Evolutionary conservation across 768 basidiomycete species (phyloP).

Genomic region (Termitomyces bulborhizus): DNA sequence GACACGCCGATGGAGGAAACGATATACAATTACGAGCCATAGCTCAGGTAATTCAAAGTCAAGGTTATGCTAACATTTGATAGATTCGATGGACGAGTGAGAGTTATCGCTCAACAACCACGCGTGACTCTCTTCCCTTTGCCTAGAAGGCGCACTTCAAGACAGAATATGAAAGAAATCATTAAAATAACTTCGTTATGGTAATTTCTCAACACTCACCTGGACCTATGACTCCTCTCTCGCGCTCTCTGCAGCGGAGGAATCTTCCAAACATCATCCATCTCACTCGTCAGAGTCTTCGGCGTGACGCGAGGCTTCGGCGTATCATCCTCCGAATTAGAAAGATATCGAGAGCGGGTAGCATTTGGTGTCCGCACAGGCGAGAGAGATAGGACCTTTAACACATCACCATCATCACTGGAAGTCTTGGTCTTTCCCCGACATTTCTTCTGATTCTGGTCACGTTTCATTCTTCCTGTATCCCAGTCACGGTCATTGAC

Average conservation of each 20-base stretch:
- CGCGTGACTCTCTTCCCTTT: constrained; percentile 5
- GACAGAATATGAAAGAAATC: background rate
- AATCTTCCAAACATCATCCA: background rate
- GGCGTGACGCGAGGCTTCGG: constrained; percentile 7
- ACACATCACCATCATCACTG: background rate
- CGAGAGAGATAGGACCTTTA: background rate
- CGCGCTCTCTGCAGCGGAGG: constrained; percentile 6
- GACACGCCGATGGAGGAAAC: background rate
- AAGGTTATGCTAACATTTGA: background rate
- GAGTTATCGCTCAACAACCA: constrained; percentile 24
- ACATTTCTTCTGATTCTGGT: background rate
- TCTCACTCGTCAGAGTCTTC: background rate
- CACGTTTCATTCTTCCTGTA: constrained; percentile 7
- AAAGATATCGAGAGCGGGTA: background rate
- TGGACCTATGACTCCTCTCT: background rate
- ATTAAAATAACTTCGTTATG: background rate
- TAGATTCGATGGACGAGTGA: constrained; percentile 9
- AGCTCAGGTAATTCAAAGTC: background rate
- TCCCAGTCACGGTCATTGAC: constrained; percentile 5
- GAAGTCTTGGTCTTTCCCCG: background rate
- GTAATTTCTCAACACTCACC: background rate
- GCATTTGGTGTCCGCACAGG: constrained; percentile 2
- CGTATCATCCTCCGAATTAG: constrained; percentile 6
- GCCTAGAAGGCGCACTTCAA: background rate
- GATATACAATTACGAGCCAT: background rate